Conservation (phyloP, 805 yeast species). For the Candida maltosa region DNA sequence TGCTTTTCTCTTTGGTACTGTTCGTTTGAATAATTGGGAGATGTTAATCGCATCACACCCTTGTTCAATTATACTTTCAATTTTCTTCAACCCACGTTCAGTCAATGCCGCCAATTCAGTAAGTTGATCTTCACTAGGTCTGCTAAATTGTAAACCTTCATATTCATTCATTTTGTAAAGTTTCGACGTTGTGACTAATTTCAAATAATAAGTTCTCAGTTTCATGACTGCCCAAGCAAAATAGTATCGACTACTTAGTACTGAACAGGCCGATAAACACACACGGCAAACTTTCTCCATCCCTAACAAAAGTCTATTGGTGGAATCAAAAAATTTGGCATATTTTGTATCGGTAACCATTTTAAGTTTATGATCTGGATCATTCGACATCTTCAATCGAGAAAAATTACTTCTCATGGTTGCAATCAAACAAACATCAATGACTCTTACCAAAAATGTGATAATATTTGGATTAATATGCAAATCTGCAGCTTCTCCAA, state of each 20-base stretch:
- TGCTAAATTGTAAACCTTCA: constrained; percentile 2
- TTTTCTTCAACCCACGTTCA: constrained; percentile 1
- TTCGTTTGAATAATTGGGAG: constrained; percentile 3
- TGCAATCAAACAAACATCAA: constrained; percentile 21
- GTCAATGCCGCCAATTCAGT: constrained; percentile 5
- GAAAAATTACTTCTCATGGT: constrained; percentile 19
- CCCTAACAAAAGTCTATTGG: constrained; percentile 8
- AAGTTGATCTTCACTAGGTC: constrained; percentile 6
- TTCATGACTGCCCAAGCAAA: constrained; percentile 68
- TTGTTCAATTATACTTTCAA: constrained; percentile 2
- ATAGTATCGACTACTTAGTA: constrained; percentile 54
- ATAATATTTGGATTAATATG: constrained; percentile 38
- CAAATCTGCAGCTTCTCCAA: constrained; percentile 41
- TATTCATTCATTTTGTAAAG: constrained; percentile 12
- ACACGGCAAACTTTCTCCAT: constrained; percentile 10
- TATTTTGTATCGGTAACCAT: constrained; percentile 7
- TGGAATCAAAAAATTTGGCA: constrained; percentile 6
- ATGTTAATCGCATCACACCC: constrained; percentile 7
- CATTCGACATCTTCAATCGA: constrained; percentile 9
- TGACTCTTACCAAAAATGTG: constrained; percentile 21
- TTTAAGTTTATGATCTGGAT: constrained; percentile 7
- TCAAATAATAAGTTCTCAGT: constrained; percentile 44
- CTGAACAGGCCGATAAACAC: constrained; percentile 16
- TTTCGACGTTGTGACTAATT: constrained; percentile 27
- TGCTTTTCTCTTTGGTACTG: neutral